Evolutionary conservation across 176 grass and related monocot species (phyloP).

Genomic region (Oryza brachyantha): DNA sequence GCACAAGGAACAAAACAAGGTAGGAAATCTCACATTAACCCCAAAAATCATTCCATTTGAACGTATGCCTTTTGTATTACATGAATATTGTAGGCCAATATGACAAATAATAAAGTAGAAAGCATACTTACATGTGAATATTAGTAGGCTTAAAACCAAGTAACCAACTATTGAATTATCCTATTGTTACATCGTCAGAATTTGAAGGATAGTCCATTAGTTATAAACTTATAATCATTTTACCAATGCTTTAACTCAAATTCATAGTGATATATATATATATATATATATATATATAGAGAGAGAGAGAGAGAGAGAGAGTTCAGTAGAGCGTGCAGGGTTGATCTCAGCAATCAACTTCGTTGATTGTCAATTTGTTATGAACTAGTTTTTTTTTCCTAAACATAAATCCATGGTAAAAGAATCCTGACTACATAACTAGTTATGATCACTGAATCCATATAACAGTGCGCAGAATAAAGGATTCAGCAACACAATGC

Average conservation of each 20-base stretch:
- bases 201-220: background rate
- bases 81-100: background rate
- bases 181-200: background rate
- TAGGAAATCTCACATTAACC: too few relatives aligned
- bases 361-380: background rate
- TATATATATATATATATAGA: too few relatives aligned
- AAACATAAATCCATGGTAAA: background rate
- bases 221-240: background rate
- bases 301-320: too few relatives aligned
- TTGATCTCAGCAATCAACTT: background rate
- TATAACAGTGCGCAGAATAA: conserved; percentile 6
- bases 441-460: background rate
- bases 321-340: background rate
- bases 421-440: background rate
- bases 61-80: background rate
- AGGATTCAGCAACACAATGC: conserved; percentile 4
- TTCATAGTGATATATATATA: too few relatives aligned
- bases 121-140: background rate
- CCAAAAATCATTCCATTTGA: background rate
- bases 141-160: conserved; percentile 6
- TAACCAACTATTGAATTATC: background rate
- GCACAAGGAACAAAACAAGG: too few relatives aligned
- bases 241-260: background rate
- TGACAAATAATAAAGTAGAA: background rate
- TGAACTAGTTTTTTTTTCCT: background rate